Evolutionary conservation across 2,329 filamentous ascomycete species (phyloP).

Genomic region (Pseudonectria foliicola): DNA sequence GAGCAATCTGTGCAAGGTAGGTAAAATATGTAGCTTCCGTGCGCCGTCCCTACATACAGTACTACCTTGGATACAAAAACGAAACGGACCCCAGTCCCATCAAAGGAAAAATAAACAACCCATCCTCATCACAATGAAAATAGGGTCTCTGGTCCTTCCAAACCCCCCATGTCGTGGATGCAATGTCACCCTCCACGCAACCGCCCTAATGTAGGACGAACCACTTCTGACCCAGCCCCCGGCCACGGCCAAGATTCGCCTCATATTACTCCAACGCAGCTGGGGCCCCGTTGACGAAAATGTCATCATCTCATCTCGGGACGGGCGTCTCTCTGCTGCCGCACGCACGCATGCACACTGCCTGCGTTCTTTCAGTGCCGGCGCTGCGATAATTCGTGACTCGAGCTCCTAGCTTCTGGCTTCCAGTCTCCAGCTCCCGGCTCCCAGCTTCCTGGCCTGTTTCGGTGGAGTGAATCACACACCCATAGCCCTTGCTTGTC

Average conservation of each 20-base stretch:
- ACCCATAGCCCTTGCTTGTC: slow-evolving; percentile 9
- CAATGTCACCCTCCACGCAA: slow-evolving; percentile 26
- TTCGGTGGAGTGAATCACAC: slow-evolving; percentile 11
- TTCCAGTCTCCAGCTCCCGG: slow-evolving; percentile 8
- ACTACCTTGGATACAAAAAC: too few species aligned
- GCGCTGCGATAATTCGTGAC: background rate
- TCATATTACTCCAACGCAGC: slow-evolving; percentile 18
- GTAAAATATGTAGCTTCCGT: too few species aligned
- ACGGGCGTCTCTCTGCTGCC: slow-evolving; percentile 12
- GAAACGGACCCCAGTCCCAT: too few species aligned
- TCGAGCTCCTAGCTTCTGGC: background rate
- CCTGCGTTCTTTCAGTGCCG: slow-evolving; percentile 9
- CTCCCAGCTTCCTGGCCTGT: slow-evolving; percentile 2
- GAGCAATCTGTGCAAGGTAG: too few species aligned
- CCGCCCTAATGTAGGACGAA: slow-evolving; percentile 27
- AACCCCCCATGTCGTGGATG: slow-evolving; percentile 5
- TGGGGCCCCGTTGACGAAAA: slow-evolving; percentile 6
- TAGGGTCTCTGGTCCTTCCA: too few species aligned
- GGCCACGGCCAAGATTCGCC: slow-evolving; percentile 21
- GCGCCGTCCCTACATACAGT: too few species aligned
- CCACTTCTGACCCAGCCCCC: slow-evolving; percentile 23
- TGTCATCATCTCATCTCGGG: slow-evolving; percentile 17
- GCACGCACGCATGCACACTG: slow-evolving; percentile 9
- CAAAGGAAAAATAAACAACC: slow-evolving; percentile 1
- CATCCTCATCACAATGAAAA: slow-evolving; percentile 8